Conservation (phyloP, 2,329 filamentous ascomycete species). For the Rutstroemia sp. region DNA sequence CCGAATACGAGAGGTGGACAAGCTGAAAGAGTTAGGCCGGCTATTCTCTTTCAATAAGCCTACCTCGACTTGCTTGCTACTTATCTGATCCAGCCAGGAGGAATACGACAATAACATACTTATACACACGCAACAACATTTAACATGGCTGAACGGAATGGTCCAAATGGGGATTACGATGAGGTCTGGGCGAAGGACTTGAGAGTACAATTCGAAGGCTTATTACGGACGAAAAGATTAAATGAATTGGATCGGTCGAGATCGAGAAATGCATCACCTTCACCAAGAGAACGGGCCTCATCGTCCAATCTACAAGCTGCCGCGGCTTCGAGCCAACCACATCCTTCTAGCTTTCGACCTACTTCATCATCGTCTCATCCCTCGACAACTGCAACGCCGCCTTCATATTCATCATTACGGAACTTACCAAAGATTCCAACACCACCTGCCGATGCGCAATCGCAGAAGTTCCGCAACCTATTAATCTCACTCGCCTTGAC, state of each 20-base stretch:
- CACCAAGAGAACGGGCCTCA: conserved; percentile 43
- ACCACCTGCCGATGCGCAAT: conserved; percentile 63
- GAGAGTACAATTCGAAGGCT: conserved; percentile 75
- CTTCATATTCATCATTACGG: conserved; percentile 53
- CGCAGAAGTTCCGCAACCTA: conserved; percentile 72
- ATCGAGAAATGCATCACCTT: conserved; percentile 50
- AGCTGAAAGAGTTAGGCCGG: neutral
- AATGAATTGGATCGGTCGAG: conserved; percentile 67
- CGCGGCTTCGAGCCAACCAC: neutral
- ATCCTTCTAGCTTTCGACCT: conserved; percentile 34
- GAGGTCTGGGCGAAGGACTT: conserved; percentile 74
- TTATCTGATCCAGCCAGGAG: neutral
- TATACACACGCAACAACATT: neutral
- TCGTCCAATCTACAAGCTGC: conserved; percentile 38
- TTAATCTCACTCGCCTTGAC: conserved; percentile 80
- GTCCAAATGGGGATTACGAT: conserved; percentile 36
- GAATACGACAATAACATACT: neutral
- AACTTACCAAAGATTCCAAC: conserved; percentile 66
- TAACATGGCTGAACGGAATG: conserved; percentile 24
- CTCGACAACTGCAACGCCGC: conserved; percentile 36
- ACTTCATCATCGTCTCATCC: conserved; percentile 38
- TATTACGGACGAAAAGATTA: conserved; percentile 80
- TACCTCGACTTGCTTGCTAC: neutral
- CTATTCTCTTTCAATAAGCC: neutral
- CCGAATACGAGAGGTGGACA: no score